Conservation (phyloP, 106 monocot species). For the Dendrobium officinale region DNA sequence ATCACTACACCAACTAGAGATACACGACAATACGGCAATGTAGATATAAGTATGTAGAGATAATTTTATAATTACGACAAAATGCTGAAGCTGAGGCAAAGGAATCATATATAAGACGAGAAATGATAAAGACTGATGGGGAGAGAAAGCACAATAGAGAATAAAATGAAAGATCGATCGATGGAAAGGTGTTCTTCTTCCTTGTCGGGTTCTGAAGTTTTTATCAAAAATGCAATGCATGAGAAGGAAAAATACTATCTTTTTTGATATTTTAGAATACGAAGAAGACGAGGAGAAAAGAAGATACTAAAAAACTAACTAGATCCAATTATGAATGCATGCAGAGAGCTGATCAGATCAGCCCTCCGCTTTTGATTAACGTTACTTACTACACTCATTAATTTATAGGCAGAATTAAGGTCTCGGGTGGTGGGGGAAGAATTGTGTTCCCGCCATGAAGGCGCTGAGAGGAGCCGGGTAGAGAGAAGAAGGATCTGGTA, state of each 20-base stretch:
- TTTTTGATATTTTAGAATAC: background rate
- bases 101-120: no score
- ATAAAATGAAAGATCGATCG: background rate
- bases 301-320: background rate
- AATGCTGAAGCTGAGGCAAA: background rate
- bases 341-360: background rate
- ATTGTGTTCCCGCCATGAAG: conserved; percentile 9
- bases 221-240: background rate
- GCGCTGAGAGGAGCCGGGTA: conserved; percentile 6
- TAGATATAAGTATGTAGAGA: background rate
- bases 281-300: background rate
- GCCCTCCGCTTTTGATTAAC: background rate
- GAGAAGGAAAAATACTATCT: background rate
- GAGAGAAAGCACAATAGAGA: background rate
- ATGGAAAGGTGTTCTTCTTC: background rate
- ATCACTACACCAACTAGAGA: background rate
- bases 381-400: background rate
- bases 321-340: conserved; percentile 1
- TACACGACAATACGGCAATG: background rate
- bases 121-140: no score
- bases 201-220: background rate
- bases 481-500: conserved; percentile 3
- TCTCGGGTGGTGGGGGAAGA: conserved; percentile 6
- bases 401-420: background rate
- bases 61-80: background rate